phyloP scores from a whole-genome alignment of 176 grass and related monocot species.

The Oryza glaberrima region DNA sequence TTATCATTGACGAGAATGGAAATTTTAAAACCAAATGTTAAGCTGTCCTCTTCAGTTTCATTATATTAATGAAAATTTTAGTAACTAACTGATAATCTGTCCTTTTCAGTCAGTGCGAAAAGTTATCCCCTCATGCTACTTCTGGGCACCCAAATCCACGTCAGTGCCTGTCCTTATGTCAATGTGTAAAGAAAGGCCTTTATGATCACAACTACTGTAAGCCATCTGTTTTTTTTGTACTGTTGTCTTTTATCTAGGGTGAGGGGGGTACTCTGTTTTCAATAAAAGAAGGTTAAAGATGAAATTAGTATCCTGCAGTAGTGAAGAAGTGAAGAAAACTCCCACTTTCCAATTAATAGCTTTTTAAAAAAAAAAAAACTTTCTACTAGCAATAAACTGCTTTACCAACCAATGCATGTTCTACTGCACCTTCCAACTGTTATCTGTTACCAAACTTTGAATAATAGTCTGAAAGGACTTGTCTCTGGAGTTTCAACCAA shows the following conservation, averaged over 20 bases:
- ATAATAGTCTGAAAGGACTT: slow-evolving; percentile 31
- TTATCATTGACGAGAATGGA: background rate
- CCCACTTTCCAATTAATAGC: slow-evolving; percentile 4
- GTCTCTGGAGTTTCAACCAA: background rate
- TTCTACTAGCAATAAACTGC: slow-evolving; percentile 7
- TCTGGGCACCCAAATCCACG: background rate
- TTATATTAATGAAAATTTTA: slow-evolving; percentile 22
- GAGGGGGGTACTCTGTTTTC: background rate
- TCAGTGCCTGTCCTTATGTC: background rate
- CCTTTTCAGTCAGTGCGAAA: slow-evolving; percentile 17
- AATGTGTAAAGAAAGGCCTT: slow-evolving; percentile 20
- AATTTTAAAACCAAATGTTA: slow-evolving; percentile 36
- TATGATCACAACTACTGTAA: slow-evolving; percentile 22
- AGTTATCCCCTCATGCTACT: slow-evolving; percentile 30
- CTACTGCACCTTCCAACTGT: slow-evolving; percentile 34
- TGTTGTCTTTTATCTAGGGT: background rate
- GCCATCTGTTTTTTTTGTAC: background rate
- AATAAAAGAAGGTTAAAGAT: background rate
- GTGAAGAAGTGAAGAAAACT: slow-evolving; percentile 19
- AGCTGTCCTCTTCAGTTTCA: slow-evolving; percentile 38
- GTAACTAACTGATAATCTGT: slow-evolving; percentile 23
- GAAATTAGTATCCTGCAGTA: slow-evolving; percentile 10
- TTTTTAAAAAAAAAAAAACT: background rate
- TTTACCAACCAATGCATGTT: background rate
- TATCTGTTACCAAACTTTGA: slow-evolving; percentile 44